Evolutionary conservation across 371 early-diverging fungal genomes (phyloP).

Genomic region (Mucor piriformis): DNA sequence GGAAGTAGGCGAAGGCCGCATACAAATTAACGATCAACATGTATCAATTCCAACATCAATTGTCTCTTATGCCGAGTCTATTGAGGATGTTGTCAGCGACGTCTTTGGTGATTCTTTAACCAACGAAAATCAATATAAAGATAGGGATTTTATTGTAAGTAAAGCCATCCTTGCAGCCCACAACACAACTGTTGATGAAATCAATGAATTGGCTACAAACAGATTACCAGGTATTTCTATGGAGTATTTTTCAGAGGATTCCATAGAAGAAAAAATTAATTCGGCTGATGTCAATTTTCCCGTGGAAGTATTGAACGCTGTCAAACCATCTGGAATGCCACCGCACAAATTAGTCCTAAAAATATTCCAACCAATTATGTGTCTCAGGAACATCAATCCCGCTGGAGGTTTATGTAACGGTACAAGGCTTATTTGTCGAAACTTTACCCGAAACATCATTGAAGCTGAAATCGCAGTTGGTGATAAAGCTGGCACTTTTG

Average conservation of each 20-base stretch:
- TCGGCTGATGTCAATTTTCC: not conserved
- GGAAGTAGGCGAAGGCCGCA: too few relatives aligned
- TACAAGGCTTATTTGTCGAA: conserved; percentile 24
- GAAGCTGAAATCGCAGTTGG: conserved; percentile 21
- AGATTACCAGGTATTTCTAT: not conserved
- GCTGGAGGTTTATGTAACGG: conserved; percentile 33
- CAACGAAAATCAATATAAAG: too few relatives aligned
- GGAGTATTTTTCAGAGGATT: not conserved
- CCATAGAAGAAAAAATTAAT: not conserved
- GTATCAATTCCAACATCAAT: too few relatives aligned
- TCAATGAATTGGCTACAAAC: not conserved
- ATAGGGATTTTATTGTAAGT: not conserved
- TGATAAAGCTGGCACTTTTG: not conserved
- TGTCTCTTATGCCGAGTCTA: too few relatives aligned
- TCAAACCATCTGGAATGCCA: not conserved
- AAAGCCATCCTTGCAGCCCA: not conserved
- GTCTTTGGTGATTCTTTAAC: too few relatives aligned
- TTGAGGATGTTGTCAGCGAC: too few relatives aligned
- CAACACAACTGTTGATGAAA: not conserved
- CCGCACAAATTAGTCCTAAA: not conserved
- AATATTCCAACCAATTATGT: not conserved
- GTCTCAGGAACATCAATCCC: conserved; percentile 3
- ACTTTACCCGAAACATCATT: conserved; percentile 6
- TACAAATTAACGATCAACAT: too few relatives aligned
- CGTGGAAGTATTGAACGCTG: not conserved